phyloP scores from a whole-genome alignment of 441 rosid species.

The Populus hybrid region DNA sequence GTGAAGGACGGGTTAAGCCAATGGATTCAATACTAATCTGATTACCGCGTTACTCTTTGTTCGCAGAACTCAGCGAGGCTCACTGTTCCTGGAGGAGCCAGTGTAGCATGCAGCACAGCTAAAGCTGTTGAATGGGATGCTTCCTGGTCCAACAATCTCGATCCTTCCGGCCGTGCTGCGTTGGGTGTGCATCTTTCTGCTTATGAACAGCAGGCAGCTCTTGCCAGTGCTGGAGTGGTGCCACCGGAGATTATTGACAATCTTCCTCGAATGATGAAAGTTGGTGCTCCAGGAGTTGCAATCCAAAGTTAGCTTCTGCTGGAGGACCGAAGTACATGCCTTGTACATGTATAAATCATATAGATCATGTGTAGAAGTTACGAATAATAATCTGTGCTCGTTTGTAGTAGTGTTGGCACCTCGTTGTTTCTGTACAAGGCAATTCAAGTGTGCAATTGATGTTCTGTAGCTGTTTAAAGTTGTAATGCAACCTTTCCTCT shows the following conservation, averaged over 20 bases:
- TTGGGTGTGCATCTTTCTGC: slow-evolving; percentile 74
- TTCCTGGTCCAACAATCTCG: slow-evolving; percentile 72
- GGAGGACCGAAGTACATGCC: not conserved
- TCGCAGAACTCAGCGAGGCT: slow-evolving; percentile 72
- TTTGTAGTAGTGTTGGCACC: not conserved
- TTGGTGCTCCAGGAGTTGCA: slow-evolving; percentile 37
- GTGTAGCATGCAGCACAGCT: slow-evolving; percentile 83
- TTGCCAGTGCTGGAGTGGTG: slow-evolving; percentile 21
- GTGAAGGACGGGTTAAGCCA: not conserved
- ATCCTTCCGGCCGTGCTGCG: slow-evolving; percentile 90
- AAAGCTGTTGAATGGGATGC: slow-evolving; percentile 87
- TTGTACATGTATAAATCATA: not conserved
- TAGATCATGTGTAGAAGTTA: not conserved
- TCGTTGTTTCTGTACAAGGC: slow-evolving; percentile 14
- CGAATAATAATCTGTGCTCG: not conserved
- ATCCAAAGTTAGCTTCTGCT: slow-evolving; percentile 37
- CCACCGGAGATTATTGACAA: slow-evolving; percentile 39
- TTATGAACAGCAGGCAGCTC: slow-evolving; percentile 35
- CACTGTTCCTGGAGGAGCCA: slow-evolving; percentile 87
- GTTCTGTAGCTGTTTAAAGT: not conserved
- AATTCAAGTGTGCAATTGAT: slow-evolving; percentile 5
- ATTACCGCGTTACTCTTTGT: not conserved
- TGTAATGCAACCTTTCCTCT: not conserved
- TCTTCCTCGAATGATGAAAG: slow-evolving; percentile 42
- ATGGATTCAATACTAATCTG: not conserved